phyloP scores from a whole-genome alignment of 78 protist species.

The Dictyostelium firmibasis region DNA sequence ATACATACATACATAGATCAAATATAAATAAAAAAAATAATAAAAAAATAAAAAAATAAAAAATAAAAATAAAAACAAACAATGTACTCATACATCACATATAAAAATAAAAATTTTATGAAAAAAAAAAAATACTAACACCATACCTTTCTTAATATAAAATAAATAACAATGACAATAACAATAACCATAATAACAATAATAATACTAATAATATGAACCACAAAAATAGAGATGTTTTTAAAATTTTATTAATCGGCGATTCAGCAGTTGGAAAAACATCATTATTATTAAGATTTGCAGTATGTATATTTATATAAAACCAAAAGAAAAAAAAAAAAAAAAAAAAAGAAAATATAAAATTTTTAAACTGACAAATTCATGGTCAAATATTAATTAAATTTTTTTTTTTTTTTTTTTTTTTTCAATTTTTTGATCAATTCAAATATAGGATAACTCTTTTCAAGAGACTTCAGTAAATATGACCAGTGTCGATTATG shows the following conservation, averaged over 20 bases:
- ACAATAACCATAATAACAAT: not conserved
- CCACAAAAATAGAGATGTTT: constrained; percentile 54
- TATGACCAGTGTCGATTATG: constrained; percentile 59
- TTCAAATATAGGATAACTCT: constrained; percentile 27
- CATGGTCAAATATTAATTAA: not conserved
- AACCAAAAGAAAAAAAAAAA: not conserved
- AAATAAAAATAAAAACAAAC: not conserved
- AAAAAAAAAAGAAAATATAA: not conserved
- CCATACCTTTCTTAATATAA: no score
- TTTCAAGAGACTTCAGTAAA: constrained; percentile 71
- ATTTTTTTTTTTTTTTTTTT: no score
- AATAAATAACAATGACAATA: not conserved
- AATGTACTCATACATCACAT: no score
- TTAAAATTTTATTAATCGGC: constrained; percentile 75
- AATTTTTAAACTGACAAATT: not conserved
- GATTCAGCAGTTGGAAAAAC: constrained; percentile 91
- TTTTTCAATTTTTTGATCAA: no score
- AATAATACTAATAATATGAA: not conserved
- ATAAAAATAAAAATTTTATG: no score
- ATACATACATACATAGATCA: not conserved
- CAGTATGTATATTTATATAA: constrained; percentile 24
- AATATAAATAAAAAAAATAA: not conserved
- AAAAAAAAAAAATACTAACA: no score
- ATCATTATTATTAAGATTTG: constrained; percentile 85
- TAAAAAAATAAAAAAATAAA: not conserved